Conservation (phyloP, 768 basidiomycete genomes). For the Boletus rubropictus region DNA sequence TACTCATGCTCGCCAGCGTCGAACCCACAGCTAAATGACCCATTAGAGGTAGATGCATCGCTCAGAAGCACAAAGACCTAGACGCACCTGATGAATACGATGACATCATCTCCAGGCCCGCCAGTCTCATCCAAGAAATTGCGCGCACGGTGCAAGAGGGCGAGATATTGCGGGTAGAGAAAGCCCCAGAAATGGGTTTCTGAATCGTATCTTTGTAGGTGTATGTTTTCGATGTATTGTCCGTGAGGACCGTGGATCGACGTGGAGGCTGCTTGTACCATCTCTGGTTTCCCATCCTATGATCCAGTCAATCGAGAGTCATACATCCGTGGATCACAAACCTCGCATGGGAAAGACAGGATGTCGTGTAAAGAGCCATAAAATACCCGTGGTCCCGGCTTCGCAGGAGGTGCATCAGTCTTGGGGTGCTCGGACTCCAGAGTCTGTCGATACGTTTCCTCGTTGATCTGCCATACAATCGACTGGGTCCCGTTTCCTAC, state of each 20-base stretch:
- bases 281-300: constrained; percentile 72
- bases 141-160: constrained; percentile 59
- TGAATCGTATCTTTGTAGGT: constrained; percentile 3
- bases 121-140: constrained; percentile 67
- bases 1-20: constrained; percentile 94
- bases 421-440: constrained; percentile 43
- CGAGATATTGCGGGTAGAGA: constrained; percentile 49
- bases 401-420: constrained; percentile 23
- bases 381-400: constrained; percentile 57
- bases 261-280: constrained; percentile 37
- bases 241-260: background rate
- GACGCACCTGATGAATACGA: constrained; percentile 83
- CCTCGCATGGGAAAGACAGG: constrained; percentile 89
- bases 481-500: constrained; percentile 93
- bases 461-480: constrained; percentile 87
- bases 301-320: constrained; percentile 2
- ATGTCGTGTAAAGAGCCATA: constrained; percentile 96
- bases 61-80: background rate
- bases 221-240: constrained; percentile 27
- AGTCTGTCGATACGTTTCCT: constrained; percentile 69
- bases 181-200: constrained; percentile 13
- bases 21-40: constrained; percentile 70
- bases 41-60: background rate
- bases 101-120: constrained; percentile 57
- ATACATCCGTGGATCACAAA: constrained; percentile 21